Evolutionary conservation across 2,329 filamentous ascomycete species (phyloP).

Genomic region (Calonectria pseudoreteaudii): DNA sequence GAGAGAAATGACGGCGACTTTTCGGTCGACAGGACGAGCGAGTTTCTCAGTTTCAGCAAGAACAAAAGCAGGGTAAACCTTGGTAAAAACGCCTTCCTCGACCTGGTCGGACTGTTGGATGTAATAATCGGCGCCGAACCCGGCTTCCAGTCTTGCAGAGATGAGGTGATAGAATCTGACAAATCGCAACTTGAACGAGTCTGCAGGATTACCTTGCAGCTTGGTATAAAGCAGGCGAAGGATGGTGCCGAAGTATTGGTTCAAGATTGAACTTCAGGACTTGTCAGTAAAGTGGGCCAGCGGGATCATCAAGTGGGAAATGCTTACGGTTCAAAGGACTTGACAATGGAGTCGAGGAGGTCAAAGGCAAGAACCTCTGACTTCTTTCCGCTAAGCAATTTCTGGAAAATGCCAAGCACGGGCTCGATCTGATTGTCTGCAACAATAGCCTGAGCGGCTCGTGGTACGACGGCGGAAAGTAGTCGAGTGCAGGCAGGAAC

Average conservation of each 20-base stretch:
- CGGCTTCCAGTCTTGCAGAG: constrained; percentile 79
- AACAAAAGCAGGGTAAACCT: constrained; percentile 88
- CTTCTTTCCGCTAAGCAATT: constrained; percentile 82
- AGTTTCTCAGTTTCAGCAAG: constrained; percentile 91
- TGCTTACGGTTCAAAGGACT: constrained; percentile 77
- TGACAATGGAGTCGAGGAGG: constrained; percentile 83
- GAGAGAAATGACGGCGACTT: constrained; percentile 91
- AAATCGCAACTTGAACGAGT: constrained; percentile 88
- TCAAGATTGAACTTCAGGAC: constrained; percentile 66
- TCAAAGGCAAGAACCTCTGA: constrained; percentile 92
- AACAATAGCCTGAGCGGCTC: constrained; percentile 78
- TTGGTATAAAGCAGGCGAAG: constrained; percentile 85
- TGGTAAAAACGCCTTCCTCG: constrained; percentile 83
- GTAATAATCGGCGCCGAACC: constrained; percentile 94
- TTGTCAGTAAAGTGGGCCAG: constrained; percentile 36
- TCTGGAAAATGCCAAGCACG: constrained; percentile 96
- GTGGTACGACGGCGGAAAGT: constrained; percentile 84
- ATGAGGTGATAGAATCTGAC: constrained; percentile 95
- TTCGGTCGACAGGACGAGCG: constrained; percentile 88
- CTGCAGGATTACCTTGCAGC: constrained; percentile 75
- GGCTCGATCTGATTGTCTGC: constrained; percentile 85
- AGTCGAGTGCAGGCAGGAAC: constrained; percentile 91
- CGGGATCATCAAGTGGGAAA: no score
- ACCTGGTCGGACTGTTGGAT: constrained; percentile 85
- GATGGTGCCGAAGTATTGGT: constrained; percentile 83